These are phyloP conservation scores for Blastocystis sp. DNA, from an alignment of 352 stramenopile species.

Conservation along the genomic window DNA sequence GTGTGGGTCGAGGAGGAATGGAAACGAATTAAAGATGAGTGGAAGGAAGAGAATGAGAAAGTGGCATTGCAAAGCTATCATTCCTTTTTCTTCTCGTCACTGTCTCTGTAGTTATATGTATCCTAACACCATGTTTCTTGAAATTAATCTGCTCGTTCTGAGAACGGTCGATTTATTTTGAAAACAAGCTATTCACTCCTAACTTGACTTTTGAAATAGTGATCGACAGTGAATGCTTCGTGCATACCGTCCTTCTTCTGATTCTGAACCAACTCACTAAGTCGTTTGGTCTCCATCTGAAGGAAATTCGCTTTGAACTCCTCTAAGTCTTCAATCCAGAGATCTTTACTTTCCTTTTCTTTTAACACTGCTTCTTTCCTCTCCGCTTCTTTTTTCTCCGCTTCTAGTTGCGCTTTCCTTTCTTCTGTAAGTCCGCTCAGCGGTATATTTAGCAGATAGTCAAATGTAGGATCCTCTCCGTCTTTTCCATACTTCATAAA, in stretches of 20 bases:
- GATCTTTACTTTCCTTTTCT: slow-evolving; percentile 72
- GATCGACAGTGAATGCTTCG: background rate
- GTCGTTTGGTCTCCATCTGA: background rate
- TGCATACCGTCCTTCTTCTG: background rate
- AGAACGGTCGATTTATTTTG: background rate
- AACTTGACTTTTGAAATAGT: slow-evolving; percentile 6
- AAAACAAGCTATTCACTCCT: background rate
- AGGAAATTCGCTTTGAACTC: slow-evolving; percentile 9
- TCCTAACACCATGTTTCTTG: background rate
- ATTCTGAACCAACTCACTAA: background rate
- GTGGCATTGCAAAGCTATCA: background rate
- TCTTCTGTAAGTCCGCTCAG: slow-evolving; percentile 94
- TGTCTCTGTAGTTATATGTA: background rate
- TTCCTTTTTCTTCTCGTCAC: background rate
- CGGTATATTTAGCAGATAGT: slow-evolving; percentile 95
- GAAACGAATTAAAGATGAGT: background rate
- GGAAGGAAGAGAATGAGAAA: background rate
- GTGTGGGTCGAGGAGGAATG: background rate
- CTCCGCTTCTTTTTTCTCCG: slow-evolving; percentile 80
- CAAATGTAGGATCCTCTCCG: slow-evolving; percentile 71
- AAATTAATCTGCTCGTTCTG: background rate
- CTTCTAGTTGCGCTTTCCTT: slow-evolving; percentile 80
- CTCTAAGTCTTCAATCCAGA: slow-evolving; percentile 71
- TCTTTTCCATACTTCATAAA: slow-evolving; percentile 66
- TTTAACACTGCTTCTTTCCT: slow-evolving; percentile 78